phyloP scores from a whole-genome alignment of 2,329 filamentous ascomycete genomes.

The Ascochyta rabiei region DNA sequence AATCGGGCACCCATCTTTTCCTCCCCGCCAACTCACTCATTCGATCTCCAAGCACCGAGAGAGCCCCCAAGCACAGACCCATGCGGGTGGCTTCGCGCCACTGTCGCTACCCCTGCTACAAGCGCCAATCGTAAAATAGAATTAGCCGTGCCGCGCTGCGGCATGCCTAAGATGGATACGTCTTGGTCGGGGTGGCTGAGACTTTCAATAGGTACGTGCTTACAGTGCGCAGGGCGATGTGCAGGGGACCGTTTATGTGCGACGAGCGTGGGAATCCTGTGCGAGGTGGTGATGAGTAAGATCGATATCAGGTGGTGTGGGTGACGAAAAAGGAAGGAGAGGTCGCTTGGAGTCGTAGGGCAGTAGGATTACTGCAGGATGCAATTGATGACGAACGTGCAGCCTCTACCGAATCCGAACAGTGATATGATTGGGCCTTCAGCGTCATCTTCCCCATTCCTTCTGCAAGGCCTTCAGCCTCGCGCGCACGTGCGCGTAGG shows the following conservation, averaged over 20 bases:
- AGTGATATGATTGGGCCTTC: background rate
- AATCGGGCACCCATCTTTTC: background rate
- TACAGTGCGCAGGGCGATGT: background rate
- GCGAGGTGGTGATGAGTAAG: conserved; percentile 10
- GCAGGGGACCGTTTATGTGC: conserved; percentile 10
- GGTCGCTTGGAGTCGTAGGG: background rate
- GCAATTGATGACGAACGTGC: background rate
- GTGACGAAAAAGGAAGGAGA: background rate
- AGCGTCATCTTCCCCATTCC: background rate
- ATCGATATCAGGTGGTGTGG: background rate
- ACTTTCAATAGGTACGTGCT: conserved; percentile 20
- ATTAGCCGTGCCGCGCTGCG: conserved; percentile 4
- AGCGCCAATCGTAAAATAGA: conserved; percentile 15
- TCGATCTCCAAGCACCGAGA: background rate
- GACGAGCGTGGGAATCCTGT: background rate
- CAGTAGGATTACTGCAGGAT: background rate
- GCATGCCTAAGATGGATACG: conserved; percentile 2
- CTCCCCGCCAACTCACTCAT: background rate
- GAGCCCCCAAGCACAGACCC: background rate
- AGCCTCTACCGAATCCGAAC: background rate
- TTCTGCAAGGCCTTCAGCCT: background rate
- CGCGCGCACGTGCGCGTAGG: conserved; percentile 1
- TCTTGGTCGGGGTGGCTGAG: conserved; percentile 9
- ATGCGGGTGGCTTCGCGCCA: conserved; percentile 11
- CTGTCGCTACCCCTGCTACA: background rate